Conservation (phyloP, 139 green algal species). For the Coelastrella sp. region DNA sequence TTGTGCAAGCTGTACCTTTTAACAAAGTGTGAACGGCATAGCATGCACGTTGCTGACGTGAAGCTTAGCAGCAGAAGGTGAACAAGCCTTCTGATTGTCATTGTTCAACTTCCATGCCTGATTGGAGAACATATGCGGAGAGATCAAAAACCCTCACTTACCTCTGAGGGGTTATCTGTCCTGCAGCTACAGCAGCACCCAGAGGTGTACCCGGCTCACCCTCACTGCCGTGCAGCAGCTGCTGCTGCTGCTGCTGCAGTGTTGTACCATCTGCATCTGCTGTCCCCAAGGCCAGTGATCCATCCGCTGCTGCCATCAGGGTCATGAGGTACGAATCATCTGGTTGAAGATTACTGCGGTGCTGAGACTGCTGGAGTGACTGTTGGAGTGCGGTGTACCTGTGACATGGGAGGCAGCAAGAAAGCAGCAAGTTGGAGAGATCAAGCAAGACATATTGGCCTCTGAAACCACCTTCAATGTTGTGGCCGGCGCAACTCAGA, state of each 20-base stretch:
- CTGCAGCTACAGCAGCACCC: neutral
- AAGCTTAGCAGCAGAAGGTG: too few species aligned
- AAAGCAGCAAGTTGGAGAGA: neutral
- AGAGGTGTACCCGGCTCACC: neutral
- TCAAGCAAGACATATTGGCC: neutral
- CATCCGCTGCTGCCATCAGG: slow-evolving; percentile 30
- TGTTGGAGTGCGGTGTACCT: neutral
- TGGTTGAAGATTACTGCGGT: slow-evolving; percentile 28
- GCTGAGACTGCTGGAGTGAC: slow-evolving; percentile 27
- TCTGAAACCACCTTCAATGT: neutral
- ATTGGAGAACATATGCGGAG: too few species aligned
- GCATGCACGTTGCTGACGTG: too few species aligned
- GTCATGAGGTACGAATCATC: slow-evolving; percentile 30
- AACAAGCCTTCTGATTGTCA: too few species aligned
- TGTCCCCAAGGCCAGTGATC: neutral
- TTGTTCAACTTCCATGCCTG: too few species aligned
- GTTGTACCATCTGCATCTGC: slow-evolving; percentile 11
- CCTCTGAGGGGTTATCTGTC: neutral
- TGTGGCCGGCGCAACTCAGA: too few species aligned
- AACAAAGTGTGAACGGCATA: too few species aligned
- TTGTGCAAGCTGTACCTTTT: too few species aligned
- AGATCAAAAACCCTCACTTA: too few species aligned
- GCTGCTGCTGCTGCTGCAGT: neutral
- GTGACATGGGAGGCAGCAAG: neutral
- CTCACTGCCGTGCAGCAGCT: neutral